These are phyloP conservation scores for Agaricales sp. DNA, from an alignment of 1,284 basidiomycete species.

Conservation along the genomic window DNA sequence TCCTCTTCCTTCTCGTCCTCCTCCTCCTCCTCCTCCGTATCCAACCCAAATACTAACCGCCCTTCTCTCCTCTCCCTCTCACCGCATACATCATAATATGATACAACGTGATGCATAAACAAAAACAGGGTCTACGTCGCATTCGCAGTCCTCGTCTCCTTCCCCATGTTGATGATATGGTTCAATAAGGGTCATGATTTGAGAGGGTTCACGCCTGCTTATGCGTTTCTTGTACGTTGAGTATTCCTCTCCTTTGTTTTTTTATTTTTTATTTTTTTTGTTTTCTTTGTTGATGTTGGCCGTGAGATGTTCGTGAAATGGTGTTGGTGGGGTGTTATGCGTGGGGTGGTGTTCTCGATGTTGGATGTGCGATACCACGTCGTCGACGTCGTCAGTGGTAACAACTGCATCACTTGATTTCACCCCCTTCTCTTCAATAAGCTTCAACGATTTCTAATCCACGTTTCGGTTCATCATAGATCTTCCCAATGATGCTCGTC, in stretches of 20 bases:
- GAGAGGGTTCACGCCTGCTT: constrained; percentile 33
- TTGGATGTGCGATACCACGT: too few relatives aligned
- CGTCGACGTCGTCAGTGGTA: too few relatives aligned
- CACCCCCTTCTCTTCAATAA: constrained; percentile 1
- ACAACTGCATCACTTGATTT: not conserved
- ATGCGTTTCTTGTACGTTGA: constrained; percentile 31
- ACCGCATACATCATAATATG: too few relatives aligned
- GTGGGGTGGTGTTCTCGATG: too few relatives aligned
- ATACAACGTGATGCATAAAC: too few relatives aligned
- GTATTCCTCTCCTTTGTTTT: not conserved
- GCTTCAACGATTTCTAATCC: not conserved
- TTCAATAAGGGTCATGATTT: constrained; percentile 38
- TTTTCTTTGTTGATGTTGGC: too few relatives aligned
- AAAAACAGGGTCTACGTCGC: constrained; percentile 30
- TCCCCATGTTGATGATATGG: constrained; percentile 42
- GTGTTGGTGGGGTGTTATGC: too few relatives aligned
- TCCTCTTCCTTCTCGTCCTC: not conserved
- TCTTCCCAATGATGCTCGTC: constrained; percentile 42
- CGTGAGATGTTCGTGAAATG: too few relatives aligned
- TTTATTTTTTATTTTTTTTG: too few relatives aligned
- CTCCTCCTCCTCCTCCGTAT: not conserved
- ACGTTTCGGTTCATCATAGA: constrained; percentile 13
- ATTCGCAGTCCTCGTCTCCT: constrained; percentile 29
- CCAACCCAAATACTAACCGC: not conserved
- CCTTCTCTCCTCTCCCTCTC: not conserved